A percentile compares a stretch with the other conserved stretches of the same genome.
phyloP scores from a whole-genome alignment of 1,284 basidiomycete genomes.

The Hymenochaete sp. region DNA sequence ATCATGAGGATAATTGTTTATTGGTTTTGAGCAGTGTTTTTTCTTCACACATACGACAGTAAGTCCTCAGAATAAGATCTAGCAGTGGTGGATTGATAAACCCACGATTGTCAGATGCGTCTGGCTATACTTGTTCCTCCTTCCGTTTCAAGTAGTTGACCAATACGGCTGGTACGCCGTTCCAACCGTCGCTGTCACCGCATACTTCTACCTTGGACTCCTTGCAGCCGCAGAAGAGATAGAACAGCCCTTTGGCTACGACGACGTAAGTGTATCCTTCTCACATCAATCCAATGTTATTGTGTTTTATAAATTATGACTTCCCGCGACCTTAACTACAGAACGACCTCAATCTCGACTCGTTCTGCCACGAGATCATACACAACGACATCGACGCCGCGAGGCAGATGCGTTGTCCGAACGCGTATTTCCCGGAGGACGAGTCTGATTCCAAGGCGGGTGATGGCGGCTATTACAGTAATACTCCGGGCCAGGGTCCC shows the following conservation, averaged over 20 bases:
- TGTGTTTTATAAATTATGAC: not conserved
- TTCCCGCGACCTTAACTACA: conserved; percentile 20
- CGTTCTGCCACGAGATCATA: conserved; percentile 48
- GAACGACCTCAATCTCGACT: conserved; percentile 58
- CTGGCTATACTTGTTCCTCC: conserved; percentile 60
- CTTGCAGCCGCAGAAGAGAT: conserved; percentile 59
- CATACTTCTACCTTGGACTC: conserved; percentile 62
- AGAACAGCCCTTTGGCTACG: conserved; percentile 62
- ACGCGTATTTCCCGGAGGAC: conserved; percentile 32
- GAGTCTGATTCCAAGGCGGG: too few species aligned
- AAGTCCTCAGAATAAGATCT: conserved; percentile 17
- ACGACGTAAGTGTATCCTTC: conserved; percentile 34
- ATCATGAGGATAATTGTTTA: not conserved
- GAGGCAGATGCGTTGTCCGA: conserved; percentile 37
- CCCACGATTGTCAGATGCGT: conserved; percentile 39
- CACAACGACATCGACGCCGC: conserved; percentile 43
- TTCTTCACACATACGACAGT: conserved; percentile 48
- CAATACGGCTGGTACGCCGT: conserved; percentile 53
- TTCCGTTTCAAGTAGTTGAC: conserved; percentile 56
- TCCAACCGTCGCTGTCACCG: conserved; percentile 48
- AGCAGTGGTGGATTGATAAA: too few species aligned
- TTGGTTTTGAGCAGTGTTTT: conserved; percentile 36
- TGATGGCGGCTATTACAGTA: too few species aligned
- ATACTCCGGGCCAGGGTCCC: too few species aligned
- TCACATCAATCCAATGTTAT: not conserved